These are phyloP conservation scores for Penicillium paradoxum DNA, from an alignment of 495 filamentous ascomycete species.

Conservation along the genomic window DNA sequence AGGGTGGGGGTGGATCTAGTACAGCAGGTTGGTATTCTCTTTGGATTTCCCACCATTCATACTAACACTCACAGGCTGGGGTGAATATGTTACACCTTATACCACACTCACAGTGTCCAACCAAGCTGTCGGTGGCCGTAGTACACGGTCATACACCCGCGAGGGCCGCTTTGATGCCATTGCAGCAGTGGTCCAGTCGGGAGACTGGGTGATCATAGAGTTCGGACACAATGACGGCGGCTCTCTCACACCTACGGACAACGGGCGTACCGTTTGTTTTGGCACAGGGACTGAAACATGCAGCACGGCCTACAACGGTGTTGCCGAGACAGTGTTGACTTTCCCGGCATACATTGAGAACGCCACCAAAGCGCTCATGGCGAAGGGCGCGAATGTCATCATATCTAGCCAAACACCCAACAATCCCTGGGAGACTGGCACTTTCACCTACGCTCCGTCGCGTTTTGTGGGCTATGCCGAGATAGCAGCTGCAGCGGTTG, in stretches of 20 bases:
- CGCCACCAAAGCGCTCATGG: conserved; percentile 46
- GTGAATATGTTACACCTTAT: conserved; percentile 49
- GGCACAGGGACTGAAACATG: conserved; percentile 54
- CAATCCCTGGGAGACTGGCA: conserved; percentile 55
- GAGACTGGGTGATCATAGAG: conserved; percentile 58
- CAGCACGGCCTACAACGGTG: conserved; percentile 45
- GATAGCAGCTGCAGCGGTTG: conserved; percentile 41
- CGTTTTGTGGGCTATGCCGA: conserved; percentile 57
- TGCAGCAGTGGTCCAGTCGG: conserved; percentile 39
- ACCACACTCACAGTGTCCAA: conserved; percentile 47
- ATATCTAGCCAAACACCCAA: conserved; percentile 59
- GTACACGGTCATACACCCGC: conserved; percentile 55
- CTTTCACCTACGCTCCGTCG: conserved; percentile 34
- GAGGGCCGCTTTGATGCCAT: conserved; percentile 56
- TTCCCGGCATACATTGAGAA: conserved; percentile 55
- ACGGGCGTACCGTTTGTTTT: conserved; percentile 55
- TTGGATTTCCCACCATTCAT: neutral
- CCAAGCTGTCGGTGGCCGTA: conserved; percentile 54
- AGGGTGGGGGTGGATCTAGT: conserved; percentile 32
- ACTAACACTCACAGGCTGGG: conserved; percentile 47
- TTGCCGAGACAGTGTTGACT: conserved; percentile 51
- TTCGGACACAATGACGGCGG: conserved; percentile 66
- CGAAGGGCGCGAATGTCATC: conserved; percentile 60
- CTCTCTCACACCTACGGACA: conserved; percentile 49
- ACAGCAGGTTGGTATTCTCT: conserved; percentile 19